These are phyloP conservation scores for Ganoderma resinaceum DNA, from an alignment of 1,284 basidiomycete genomes.

Conservation along the genomic window DNA sequence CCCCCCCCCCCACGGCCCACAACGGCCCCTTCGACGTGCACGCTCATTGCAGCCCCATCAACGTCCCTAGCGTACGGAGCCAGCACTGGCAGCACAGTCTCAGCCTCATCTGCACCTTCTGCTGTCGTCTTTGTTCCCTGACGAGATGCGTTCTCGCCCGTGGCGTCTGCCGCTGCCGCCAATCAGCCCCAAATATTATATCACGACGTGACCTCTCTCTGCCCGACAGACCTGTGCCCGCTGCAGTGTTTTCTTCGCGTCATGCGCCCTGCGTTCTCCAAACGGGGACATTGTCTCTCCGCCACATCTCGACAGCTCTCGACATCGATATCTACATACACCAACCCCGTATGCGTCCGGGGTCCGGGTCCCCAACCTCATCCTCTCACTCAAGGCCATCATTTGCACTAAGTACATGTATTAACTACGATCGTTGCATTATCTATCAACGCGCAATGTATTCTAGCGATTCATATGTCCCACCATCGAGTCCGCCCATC, in stretches of 20 bases:
- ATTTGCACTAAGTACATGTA: neutral
- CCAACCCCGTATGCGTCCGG: neutral
- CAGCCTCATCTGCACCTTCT: no score
- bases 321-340: neutral
- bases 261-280: neutral
- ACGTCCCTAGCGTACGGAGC: neutral
- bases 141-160: neutral
- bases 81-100: neutral
- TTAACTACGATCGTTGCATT: neutral
- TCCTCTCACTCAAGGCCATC: neutral
- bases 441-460: neutral
- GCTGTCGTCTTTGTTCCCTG: neutral
- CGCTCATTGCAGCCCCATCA: neutral
- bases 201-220: constrained; percentile 1
- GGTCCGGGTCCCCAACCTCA: neutral
- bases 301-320: neutral
- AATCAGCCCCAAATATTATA: constrained; percentile 17
- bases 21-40: neutral
- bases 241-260: neutral
- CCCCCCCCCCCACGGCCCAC: neutral
- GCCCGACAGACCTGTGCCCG: neutral
- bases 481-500: neutral
- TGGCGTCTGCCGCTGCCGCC: constrained; percentile 11
- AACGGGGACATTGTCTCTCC: neutral
- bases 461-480: neutral